phyloP scores from a whole-genome alignment of 306 rosid genomes.

The Inga leiocalycina region DNA sequence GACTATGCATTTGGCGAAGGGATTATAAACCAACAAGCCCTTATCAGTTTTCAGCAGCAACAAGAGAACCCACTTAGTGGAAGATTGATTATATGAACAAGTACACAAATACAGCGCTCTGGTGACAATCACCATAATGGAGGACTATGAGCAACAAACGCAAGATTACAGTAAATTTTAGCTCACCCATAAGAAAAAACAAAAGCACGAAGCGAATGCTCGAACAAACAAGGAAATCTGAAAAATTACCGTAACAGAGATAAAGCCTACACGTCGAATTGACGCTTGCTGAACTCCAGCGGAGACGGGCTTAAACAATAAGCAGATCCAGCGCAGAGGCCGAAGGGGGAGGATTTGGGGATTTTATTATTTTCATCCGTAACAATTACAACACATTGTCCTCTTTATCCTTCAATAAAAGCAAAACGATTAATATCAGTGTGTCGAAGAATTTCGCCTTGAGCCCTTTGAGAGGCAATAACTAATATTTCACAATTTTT shows the following conservation, averaged over 20 bases:
- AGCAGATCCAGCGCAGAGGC: not conserved
- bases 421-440: not conserved
- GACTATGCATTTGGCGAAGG: not conserved
- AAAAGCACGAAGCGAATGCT: not conserved
- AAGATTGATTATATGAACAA: not conserved
- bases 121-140: not conserved
- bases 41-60: not conserved
- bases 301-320: not conserved
- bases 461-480: not conserved
- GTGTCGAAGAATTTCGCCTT: not conserved
- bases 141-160: not conserved
- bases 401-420: not conserved
- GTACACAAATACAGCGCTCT: not conserved
- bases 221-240: not conserved
- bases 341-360: not conserved
- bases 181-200: not conserved
- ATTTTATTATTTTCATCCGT: not conserved
- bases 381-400: not conserved
- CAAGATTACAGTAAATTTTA: not conserved
- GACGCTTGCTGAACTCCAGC: not conserved
- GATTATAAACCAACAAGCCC: not conserved
- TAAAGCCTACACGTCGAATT: constrained; percentile 7
- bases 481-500: not conserved
- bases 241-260: constrained; percentile 30
- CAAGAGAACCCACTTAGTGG: not conserved